phyloP scores from a whole-genome alignment of 2,329 filamentous ascomycete species.

The Nemania sp. region DNA sequence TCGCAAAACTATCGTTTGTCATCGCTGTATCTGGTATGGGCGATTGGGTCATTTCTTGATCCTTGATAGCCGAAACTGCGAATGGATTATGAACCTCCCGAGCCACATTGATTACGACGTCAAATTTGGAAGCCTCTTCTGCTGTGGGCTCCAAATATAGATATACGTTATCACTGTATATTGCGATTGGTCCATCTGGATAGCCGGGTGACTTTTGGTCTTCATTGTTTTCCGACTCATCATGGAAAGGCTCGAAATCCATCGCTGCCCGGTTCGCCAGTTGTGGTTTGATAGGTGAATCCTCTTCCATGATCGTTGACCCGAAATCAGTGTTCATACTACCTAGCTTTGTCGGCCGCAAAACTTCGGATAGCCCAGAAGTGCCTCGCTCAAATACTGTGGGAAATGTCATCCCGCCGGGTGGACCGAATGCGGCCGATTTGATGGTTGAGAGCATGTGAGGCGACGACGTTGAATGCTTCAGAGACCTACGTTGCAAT shows the following conservation, averaged over 20 bases:
- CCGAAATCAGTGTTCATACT: constrained; percentile 41
- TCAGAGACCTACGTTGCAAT: constrained; percentile 64
- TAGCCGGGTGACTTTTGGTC: constrained; percentile 83
- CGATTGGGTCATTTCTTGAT: constrained; percentile 46
- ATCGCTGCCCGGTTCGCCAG: constrained; percentile 63
- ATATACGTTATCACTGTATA: constrained; percentile 78
- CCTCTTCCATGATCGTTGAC: constrained; percentile 57
- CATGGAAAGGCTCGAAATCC: constrained; percentile 64
- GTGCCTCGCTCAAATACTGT: constrained; percentile 64
- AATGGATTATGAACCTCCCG: constrained; percentile 82
- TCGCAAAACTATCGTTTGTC: constrained; percentile 62
- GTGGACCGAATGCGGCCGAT: constrained; percentile 63
- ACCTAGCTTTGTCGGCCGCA: constrained; percentile 55
- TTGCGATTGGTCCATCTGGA: constrained; percentile 79
- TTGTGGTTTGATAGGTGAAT: constrained; percentile 63
- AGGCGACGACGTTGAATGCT: constrained; percentile 70
- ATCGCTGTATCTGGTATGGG: constrained; percentile 60
- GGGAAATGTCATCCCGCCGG: constrained; percentile 67
- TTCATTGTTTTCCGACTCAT: constrained; percentile 72
- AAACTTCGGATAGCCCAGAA: constrained; percentile 62
- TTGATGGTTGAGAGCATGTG: constrained; percentile 66
- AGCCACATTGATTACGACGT: constrained; percentile 84
- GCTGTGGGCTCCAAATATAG: constrained; percentile 80
- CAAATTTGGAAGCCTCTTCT: constrained; percentile 76
- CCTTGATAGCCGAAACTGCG: constrained; percentile 35